Evolutionary conservation across 139 green algal species (phyloP), one percentile per base, ranked within the genome.

Genomic region (Picochlorum sp.): DNA sequence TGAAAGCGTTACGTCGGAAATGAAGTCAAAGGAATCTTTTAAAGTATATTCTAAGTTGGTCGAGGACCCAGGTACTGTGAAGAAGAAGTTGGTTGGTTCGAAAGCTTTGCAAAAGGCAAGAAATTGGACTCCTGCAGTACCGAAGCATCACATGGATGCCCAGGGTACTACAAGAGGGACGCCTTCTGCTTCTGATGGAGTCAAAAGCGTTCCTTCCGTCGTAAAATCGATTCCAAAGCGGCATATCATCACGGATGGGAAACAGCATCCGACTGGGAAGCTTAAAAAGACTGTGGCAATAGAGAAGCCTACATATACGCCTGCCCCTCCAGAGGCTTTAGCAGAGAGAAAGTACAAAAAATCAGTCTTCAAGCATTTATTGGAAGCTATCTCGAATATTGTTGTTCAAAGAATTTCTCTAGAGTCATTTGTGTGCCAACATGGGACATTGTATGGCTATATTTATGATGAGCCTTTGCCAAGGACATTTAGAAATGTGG

Each of bases 391-490:
- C 1, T 13, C 51, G 7, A 14, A 9, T 2, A 50, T 81, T 57
- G 7, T 52, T 37, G 2, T 63, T 9, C 56, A 64, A 0, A 30
- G 59, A 18, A 31, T 78, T 8, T 63, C 63, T 2, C 15, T 82
- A 47, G 58, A 72, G 45, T 66, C 37, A 16, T 37, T 83, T 31
- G 2, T 38, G 13, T 28, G 74, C 18, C 31, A 44, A 9, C 31
- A 50, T 6, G 77, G 49, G 24, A 63, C 51, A 2, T 56, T 83
- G 59, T 16, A 72, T 51, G 63, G 57, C 15, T 18, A 70, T 18
- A 59, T 80, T 52, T 28, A 59, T 24, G 74, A 77, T 1, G 77
- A 85, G 59, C 44, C 28, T 20, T 24, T 77, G 34, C 63, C 66
- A 4, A 61, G 70, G 50, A 41, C 62, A 13, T 71, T 80, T 52